Evolutionary conservation across 768 basidiomycete genomes (phyloP).

Genomic region (Rubroboletus pulcherrimus): DNA sequence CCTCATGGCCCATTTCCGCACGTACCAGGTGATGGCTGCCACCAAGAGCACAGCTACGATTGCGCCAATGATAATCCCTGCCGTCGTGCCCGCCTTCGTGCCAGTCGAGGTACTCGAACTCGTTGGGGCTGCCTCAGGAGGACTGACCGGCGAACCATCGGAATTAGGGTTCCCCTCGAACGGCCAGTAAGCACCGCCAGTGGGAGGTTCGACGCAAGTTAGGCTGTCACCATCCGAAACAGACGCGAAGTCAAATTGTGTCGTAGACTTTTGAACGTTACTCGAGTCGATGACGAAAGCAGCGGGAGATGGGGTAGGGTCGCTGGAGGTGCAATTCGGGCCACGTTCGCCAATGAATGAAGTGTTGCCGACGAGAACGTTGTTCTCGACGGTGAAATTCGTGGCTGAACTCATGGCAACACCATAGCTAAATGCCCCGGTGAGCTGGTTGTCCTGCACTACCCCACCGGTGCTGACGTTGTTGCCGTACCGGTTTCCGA

Average conservation of each 20-base stretch:
- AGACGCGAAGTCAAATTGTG: conserved; percentile 51
- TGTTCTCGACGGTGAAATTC: conserved; percentile 66
- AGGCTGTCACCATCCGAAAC: conserved; percentile 54
- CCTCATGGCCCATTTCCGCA: conserved; percentile 46
- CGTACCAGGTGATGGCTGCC: conserved; percentile 40
- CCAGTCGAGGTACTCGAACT: conserved; percentile 25
- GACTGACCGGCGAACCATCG: conserved; percentile 20
- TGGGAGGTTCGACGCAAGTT: conserved; percentile 65
- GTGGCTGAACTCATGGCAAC: conserved; percentile 60
- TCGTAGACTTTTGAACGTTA: conserved; percentile 36
- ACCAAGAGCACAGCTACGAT: conserved; percentile 43
- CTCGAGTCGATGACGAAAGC: conserved; percentile 56
- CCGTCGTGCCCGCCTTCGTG: conserved; percentile 33
- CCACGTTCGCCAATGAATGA: conserved; percentile 71
- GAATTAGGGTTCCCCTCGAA: conserved; percentile 49
- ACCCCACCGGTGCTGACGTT: conserved; percentile 53
- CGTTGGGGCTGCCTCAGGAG: conserved; percentile 11
- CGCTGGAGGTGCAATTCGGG: conserved; percentile 54
- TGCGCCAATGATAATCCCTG: conserved; percentile 51
- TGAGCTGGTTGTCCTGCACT: conserved; percentile 54
- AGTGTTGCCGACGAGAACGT: conserved; percentile 61
- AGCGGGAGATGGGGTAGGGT: conserved; percentile 49
- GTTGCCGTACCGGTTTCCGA: conserved; percentile 52
- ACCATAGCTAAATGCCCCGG: conserved; percentile 71
- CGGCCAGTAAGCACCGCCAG: conserved; percentile 71